A percentile compares a stretch with the other conserved stretches of the same genome.
Evolutionary conservation across 495 filamentous ascomycete genomes (phyloP).

Genomic region (Thermothielavioides terrestris): DNA sequence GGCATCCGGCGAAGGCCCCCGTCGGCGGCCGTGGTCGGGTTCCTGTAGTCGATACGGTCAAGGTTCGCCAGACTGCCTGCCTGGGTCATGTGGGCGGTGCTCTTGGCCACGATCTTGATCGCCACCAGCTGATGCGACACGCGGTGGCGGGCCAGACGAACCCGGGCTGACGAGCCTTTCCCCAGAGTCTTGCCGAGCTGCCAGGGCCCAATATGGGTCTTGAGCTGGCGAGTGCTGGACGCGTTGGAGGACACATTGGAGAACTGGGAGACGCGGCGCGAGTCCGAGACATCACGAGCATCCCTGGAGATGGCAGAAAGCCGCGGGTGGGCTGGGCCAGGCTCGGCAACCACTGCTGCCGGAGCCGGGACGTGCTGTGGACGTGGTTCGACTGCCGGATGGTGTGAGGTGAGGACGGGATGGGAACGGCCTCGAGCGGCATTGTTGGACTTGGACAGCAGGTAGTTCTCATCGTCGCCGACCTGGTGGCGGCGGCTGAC

Average conservation of each 20-base stretch:
- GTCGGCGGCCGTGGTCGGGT: constrained; percentile 33
- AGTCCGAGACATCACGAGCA: constrained; percentile 31
- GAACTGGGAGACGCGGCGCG: constrained; percentile 62
- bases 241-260: constrained; percentile 57
- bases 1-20: constrained; percentile 62
- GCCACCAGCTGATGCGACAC: constrained; percentile 69
- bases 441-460: constrained; percentile 14
- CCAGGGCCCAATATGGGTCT: constrained; percentile 84
- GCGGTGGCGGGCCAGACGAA: constrained; percentile 71
- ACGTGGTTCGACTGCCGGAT: constrained; percentile 1
- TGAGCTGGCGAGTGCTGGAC: constrained; percentile 44
- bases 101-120: constrained; percentile 87
- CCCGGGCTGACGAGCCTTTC: constrained; percentile 73
- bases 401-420: constrained; percentile 2
- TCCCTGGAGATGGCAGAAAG: constrained; percentile 30
- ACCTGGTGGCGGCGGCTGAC: constrained; percentile 7
- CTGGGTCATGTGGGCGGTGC: constrained; percentile 57
- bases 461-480: constrained; percentile 8
- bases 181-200: constrained; percentile 78
- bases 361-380: background rate
- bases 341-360: background rate
- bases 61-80: constrained; percentile 70
- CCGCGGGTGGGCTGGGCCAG: background rate
- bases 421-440: constrained; percentile 7
- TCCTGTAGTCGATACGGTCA: constrained; percentile 41